phyloP scores from a whole-genome alignment of 345 rosid species.

The Citrus mangshanensis region DNA sequence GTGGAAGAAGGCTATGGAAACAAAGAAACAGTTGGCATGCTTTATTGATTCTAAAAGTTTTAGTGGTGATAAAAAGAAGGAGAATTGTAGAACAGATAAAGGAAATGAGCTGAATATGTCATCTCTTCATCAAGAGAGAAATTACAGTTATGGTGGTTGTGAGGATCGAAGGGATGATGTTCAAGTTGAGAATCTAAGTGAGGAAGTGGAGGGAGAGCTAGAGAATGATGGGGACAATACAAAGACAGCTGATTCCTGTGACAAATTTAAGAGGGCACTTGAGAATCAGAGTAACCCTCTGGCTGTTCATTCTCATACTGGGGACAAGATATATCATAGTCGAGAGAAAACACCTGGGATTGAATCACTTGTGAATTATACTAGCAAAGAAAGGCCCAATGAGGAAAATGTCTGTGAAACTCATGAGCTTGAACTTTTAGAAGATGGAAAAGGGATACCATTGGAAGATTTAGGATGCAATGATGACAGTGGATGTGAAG shows the following conservation, averaged over 20 bases:
- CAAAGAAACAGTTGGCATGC: no score
- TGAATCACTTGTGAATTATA: not conserved
- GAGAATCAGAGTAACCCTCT: not conserved
- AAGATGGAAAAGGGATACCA: constrained; percentile 12
- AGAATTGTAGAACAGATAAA: not conserved
- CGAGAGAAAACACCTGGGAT: not conserved
- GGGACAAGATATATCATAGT: not conserved
- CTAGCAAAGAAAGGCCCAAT: not conserved
- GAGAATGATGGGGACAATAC: not conserved
- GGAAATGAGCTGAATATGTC: not conserved
- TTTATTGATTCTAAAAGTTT: constrained; percentile 22
- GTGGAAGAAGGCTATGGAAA: constrained; percentile 26
- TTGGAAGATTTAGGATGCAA: constrained; percentile 6
- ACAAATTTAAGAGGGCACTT: not conserved
- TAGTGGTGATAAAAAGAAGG: constrained; percentile 8
- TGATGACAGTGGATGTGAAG: not conserved
- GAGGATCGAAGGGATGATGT: not conserved
- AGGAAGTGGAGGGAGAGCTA: not conserved
- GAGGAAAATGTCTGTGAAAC: constrained; percentile 1
- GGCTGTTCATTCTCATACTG: not conserved
- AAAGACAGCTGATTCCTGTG: not conserved
- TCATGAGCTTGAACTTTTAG: not conserved
- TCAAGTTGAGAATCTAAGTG: not conserved
- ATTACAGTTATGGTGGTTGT: not conserved
- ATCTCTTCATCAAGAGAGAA: not conserved